phyloP scores from a whole-genome alignment of 1,284 basidiomycete species.

The Apiotrichum montevideense region DNA sequence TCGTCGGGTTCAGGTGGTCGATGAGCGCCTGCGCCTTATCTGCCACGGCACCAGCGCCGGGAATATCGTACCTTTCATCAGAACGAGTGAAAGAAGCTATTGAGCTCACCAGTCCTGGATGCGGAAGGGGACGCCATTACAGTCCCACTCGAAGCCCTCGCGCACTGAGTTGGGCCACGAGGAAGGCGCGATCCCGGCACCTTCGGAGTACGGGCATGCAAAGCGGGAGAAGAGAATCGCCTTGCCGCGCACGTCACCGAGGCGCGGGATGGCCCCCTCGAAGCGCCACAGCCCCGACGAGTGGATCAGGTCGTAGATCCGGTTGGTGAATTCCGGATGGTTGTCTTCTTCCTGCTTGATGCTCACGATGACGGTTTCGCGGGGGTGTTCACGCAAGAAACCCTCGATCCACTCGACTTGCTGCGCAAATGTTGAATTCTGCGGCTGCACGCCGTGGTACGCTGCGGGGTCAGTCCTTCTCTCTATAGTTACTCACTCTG shows the following conservation, averaged over 20 bases:
- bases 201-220: slow-evolving; percentile 57
- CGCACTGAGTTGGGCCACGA: slow-evolving; percentile 71
- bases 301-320: slow-evolving; percentile 61
- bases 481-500: slow-evolving; percentile 26
- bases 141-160: slow-evolving; percentile 65
- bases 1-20: slow-evolving; percentile 20
- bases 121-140: slow-evolving; percentile 54
- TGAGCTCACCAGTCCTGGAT: slow-evolving; percentile 71
- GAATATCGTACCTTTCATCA: slow-evolving; percentile 10
- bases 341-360: slow-evolving; percentile 69
- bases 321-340: slow-evolving; percentile 54
- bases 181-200: slow-evolving; percentile 65
- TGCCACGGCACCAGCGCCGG: slow-evolving; percentile 1
- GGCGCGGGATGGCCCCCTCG: slow-evolving; percentile 64
- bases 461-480: slow-evolving; percentile 35
- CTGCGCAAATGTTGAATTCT: slow-evolving; percentile 58
- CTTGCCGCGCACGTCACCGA: slow-evolving; percentile 77
- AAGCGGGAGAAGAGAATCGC: slow-evolving; percentile 77
- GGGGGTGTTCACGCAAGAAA: slow-evolving; percentile 59
- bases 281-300: slow-evolving; percentile 69
- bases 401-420: slow-evolving; percentile 55
- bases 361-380: slow-evolving; percentile 72
- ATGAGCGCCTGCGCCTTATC: slow-evolving; percentile 55
- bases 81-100: not conserved
- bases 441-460: slow-evolving; percentile 72